Evolutionary conservation across 2,329 filamentous ascomycete genomes (phyloP).

Genomic region (Cercospora sojina): DNA sequence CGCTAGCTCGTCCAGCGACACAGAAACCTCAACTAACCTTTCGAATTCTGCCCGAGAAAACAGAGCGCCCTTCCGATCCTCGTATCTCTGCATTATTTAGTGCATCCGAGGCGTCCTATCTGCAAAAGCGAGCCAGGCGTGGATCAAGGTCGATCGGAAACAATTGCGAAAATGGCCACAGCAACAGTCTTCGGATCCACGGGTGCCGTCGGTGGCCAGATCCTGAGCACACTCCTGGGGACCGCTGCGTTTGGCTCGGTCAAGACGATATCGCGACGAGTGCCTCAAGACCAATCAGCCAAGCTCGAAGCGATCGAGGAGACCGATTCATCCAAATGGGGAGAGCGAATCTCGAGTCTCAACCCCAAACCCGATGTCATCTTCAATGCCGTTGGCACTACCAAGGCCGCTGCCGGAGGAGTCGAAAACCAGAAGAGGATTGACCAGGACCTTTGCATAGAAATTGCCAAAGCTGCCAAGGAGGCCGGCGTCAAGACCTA

Average conservation of each 20-base stretch:
- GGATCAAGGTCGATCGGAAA: not conserved
- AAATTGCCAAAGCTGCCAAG: conserved; percentile 40
- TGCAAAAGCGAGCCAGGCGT: not conserved
- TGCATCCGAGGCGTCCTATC: not conserved
- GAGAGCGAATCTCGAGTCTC: conserved; percentile 11
- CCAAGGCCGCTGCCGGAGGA: conserved; percentile 37
- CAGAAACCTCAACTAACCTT: no score
- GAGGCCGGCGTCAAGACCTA: conserved; percentile 40
- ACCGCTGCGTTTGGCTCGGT: conserved; percentile 15
- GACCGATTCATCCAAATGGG: conserved; percentile 23
- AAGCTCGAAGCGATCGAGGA: conserved; percentile 22
- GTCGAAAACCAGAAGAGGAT: conserved; percentile 41
- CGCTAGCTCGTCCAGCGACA: no score
- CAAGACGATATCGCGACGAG: conserved; percentile 24
- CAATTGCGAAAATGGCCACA: conserved; percentile 18
- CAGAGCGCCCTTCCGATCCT: not conserved
- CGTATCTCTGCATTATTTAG: not conserved
- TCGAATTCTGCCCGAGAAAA: not conserved
- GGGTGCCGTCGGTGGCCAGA: conserved; percentile 26
- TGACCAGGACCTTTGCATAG: conserved; percentile 41
- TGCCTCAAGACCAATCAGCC: conserved; percentile 13
- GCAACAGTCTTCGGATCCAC: conserved; percentile 26
- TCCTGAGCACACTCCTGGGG: conserved; percentile 20
- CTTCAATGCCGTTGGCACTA: conserved; percentile 39
- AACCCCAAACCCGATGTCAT: conserved; percentile 20